Evolutionary conservation across 2,329 filamentous ascomycete genomes (phyloP).

Genomic region (Penicillium sp.): DNA sequence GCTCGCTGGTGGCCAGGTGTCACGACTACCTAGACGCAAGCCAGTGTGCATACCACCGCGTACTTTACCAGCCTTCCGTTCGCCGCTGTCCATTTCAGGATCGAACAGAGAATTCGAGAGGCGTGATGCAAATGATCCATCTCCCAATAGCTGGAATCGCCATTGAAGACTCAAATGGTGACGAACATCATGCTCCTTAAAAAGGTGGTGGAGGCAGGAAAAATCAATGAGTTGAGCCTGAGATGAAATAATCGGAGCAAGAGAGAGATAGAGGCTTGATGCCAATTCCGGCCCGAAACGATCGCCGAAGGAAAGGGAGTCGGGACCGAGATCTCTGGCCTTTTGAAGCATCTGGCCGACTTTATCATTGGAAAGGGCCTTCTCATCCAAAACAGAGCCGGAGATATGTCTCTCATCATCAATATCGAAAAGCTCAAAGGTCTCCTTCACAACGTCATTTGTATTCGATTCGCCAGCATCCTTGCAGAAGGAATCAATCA

Average conservation of each 20-base stretch:
- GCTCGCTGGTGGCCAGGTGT: conserved; percentile 89
- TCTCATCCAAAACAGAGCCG: conserved; percentile 23
- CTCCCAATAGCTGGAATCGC: conserved; percentile 79
- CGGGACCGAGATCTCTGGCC: conserved; percentile 19
- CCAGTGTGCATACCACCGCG: conserved; percentile 73
- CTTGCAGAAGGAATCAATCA: neutral
- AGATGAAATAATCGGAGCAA: conserved; percentile 68
- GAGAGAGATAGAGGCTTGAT: conserved; percentile 65
- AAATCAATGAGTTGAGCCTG: conserved; percentile 77
- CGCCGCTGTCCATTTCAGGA: conserved; percentile 74
- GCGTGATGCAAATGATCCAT: conserved; percentile 76
- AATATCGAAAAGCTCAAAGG: conserved; percentile 38
- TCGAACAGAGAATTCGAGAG: conserved; percentile 83
- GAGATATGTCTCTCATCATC: conserved; percentile 28
- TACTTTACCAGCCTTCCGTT: conserved; percentile 67
- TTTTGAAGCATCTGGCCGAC: conserved; percentile 31
- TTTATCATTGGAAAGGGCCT: conserved; percentile 27
- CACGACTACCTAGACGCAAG: conserved; percentile 73
- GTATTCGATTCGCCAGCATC: neutral
- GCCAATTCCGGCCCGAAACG: conserved; percentile 43
- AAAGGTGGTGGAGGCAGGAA: conserved; percentile 73
- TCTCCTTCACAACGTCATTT: conserved; percentile 14
- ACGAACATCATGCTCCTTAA: conserved; percentile 68
- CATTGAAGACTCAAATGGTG: conserved; percentile 72
- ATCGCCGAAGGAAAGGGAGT: conserved; percentile 9